Base-by-base conservation (phyloP, 108 stramenopile species). In the Skeletonema marinoi region DNA sequence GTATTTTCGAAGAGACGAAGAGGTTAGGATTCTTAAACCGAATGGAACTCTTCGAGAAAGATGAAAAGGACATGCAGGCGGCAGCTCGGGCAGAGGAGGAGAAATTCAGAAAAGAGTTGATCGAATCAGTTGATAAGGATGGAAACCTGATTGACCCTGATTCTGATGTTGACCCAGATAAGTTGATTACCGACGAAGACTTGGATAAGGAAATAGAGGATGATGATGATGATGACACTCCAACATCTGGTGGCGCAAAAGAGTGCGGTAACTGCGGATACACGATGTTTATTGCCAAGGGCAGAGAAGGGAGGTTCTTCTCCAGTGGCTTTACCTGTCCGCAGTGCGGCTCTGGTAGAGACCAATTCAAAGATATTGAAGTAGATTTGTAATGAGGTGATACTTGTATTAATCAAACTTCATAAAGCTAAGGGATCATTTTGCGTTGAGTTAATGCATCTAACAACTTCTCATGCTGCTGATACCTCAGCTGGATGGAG, bases 291-390 rank as follows among this genome's bases (percentile, higher is more conserved):
- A 82, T 95, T 58, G 95, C 95, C 2, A 84, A 91, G 61, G 96
- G 96, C 46, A 77, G 95, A 69, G 95, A 97, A 60, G 71, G 65
- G n/a, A 94, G 93, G 82, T 97, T 97, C 75, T 96, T 89, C 75
- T 87, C 88, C 4, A 83, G 85, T 35, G 88, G 67, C 35, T 97
- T 92, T 77, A 92, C 82, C 44, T 96, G 94, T 81, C 96, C 96
- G 16, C 88, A 95, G 71, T 96, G 95, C 58, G 95, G 96, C 11
- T 89, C 90, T 10, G 81, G 62, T 0, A 97, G 95, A 82, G 85
- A 89, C 25, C 71, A 88, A 70, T 94, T 94, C 79, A 83, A 77
- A 32, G 78, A 78, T 44, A 68, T 77, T 41, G 65, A 74, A 38
- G 39, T 74, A 12, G 21, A 67, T 48, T 32, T 38, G 66, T 67